These are phyloP conservation scores for Ophiostoma sp. DNA, from an alignment of 2,329 filamentous ascomycete genomes.

Conservation along the genomic window DNA sequence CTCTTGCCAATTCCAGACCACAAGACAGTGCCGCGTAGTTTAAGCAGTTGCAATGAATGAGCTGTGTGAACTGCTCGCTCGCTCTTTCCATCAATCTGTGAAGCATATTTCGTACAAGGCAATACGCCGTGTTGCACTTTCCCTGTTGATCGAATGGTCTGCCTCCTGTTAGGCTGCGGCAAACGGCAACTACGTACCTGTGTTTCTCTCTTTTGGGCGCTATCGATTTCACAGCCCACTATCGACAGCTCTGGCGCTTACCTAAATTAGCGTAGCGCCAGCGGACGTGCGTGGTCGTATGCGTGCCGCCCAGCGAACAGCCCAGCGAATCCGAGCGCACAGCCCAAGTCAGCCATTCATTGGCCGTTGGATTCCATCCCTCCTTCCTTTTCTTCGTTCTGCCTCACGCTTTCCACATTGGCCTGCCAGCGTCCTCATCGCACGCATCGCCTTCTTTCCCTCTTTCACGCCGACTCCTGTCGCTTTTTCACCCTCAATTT, in stretches of 20 bases:
- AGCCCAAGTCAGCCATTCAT: slow-evolving; percentile 17
- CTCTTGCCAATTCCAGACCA: neutral
- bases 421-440: slow-evolving; percentile 8
- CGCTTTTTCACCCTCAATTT: neutral
- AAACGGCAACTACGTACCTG: neutral
- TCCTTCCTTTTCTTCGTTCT: slow-evolving; percentile 20
- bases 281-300: slow-evolving; percentile 1
- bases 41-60: neutral
- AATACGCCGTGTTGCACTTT: neutral
- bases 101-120: neutral
- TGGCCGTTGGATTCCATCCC: slow-evolving; percentile 20
- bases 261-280: slow-evolving; percentile 16
- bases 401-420: slow-evolving; percentile 16
- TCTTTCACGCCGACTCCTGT: neutral
- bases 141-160: neutral
- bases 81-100: neutral
- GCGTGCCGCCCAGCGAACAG: neutral
- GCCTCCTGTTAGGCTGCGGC: neutral
- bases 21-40: neutral
- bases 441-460: slow-evolving; percentile 1
- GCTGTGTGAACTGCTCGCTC: neutral
- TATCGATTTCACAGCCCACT: slow-evolving; percentile 7
- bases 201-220: neutral
- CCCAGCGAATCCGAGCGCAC: slow-evolving; percentile 21
- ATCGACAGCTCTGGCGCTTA: slow-evolving; percentile 12